Conservation (phyloP, 2,329 filamentous ascomycete genomes). For the Arthrobotrys megalospora region DNA sequence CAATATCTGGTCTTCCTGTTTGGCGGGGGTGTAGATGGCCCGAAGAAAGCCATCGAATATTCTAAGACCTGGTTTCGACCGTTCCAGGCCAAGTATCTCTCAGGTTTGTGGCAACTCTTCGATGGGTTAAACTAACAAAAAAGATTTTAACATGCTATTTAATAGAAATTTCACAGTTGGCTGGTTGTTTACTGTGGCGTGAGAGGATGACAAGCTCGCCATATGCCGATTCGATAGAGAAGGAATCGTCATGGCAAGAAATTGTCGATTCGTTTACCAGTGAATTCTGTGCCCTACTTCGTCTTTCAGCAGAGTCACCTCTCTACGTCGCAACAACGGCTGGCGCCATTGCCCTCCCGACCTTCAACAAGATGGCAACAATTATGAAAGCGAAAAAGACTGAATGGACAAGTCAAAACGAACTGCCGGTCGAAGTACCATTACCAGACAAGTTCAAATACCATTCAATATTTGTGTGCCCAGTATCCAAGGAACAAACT, state of each 20-base stretch:
- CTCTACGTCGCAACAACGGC: conserved; percentile 94
- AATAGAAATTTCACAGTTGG: conserved; percentile 82
- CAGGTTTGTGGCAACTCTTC: conserved; percentile 62
- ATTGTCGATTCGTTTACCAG: conserved; percentile 89
- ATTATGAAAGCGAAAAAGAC: conserved; percentile 91
- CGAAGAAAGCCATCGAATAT: conserved; percentile 79
- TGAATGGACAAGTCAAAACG: conserved; percentile 93
- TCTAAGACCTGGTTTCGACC: conserved; percentile 80
- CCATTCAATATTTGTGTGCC: conserved; percentile 97
- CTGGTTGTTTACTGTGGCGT: conserved; percentile 83
- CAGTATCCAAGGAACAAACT: conserved; percentile 95
- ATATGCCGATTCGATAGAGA: conserved; percentile 78
- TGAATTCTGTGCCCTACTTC: conserved; percentile 93
- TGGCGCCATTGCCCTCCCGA: conserved; percentile 90
- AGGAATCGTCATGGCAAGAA: conserved; percentile 82
- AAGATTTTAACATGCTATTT: background rate
- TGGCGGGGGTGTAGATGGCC: conserved; percentile 71
- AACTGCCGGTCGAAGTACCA: conserved; percentile 84
- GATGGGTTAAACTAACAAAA: background rate
- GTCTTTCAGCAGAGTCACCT: conserved; percentile 90
- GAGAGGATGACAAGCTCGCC: conserved; percentile 82
- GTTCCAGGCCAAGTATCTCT: conserved; percentile 81
- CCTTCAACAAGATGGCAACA: conserved; percentile 86
- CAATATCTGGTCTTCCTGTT: conserved; percentile 89
- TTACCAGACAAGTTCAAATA: conserved; percentile 79